Base-by-base conservation (phyloP, 2,329 filamentous ascomycete genomes). In the Ceratocystis smalleyi region DNA sequence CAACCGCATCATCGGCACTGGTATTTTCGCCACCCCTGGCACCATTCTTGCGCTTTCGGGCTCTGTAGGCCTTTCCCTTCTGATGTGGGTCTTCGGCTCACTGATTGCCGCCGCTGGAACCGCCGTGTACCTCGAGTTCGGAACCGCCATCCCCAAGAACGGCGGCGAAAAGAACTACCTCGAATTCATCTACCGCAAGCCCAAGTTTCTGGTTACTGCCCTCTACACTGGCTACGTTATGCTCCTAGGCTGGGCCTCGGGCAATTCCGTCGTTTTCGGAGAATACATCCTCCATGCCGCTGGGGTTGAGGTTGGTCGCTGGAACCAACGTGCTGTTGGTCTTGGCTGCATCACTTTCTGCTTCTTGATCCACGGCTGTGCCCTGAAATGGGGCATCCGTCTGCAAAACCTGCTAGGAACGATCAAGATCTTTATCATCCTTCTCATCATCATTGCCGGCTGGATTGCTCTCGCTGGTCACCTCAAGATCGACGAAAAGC, bases 221-320 rank as follows among this genome's bases (percentile, higher is more conserved):
- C 74, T 86, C 64, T 86, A 85, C 72, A 75, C 79, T 3, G 78
- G 80, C 35, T 86, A 86, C 67, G 80, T 85, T 12, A 70, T 87
- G 30, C 77, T 87, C 1, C 78, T 87, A 19, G 83, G 81, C 12
- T 87, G 83, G 83, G 83, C 83, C 0, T 81, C 81, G 5, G 81
- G 81, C 15, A 88, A 88, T 72, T 85, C 81, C 0, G 82, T 88
- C 67, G 79, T 87, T 47, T 87, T 88, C 68, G 84, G 84, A 66
- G 83, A 87, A 71, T 88, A 88, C 72, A 83, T 88, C 65, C 77
- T 88, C 1, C 78, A 85, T 70, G 85, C 85, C 7, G 81, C 84
- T 10, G 75, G 82, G 12, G 77, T 83, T 24, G 80, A 87, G 68
- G 81, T 85, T 27, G 79, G 75, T 60, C 77, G 83, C 24, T 87